phyloP scores from a whole-genome alignment of 257 asterid species.

The Oldenlandia corymbosa region DNA sequence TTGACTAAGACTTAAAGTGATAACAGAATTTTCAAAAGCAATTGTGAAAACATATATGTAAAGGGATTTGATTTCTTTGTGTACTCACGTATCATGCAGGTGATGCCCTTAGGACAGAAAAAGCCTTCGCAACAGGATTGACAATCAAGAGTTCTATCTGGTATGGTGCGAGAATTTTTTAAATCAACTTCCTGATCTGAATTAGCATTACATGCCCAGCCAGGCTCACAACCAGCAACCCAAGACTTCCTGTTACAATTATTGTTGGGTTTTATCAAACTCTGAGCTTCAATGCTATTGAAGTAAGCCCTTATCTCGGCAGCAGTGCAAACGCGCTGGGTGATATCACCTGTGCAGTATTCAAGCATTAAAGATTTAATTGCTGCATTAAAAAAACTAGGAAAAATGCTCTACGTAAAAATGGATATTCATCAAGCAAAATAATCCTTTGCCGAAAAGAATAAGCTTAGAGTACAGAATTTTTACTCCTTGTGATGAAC shows the following conservation, averaged over 20 bases:
- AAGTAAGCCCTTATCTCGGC: constrained; percentile 64
- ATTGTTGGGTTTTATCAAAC: constrained; percentile 49
- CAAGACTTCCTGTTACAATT: constrained; percentile 75
- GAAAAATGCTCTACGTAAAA: constrained; percentile 1
- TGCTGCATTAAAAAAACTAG: constrained; percentile 1
- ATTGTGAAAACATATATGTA: constrained; percentile 2
- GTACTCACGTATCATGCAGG: constrained; percentile 94
- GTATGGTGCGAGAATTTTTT: constrained; percentile 32
- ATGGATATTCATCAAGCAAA: too few relatives aligned
- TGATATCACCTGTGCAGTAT: constrained; percentile 42
- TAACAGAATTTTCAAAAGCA: neutral
- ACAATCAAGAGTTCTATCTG: constrained; percentile 59
- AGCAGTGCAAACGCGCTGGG: constrained; percentile 61
- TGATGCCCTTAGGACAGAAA: constrained; percentile 77
- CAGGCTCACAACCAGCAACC: constrained; percentile 81
- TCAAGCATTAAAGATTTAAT: constrained; percentile 11
- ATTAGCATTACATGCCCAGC: constrained; percentile 75
- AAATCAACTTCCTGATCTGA: constrained; percentile 33
- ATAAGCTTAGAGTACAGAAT: neutral
- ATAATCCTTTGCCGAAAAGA: neutral
- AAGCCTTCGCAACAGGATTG: constrained; percentile 84
- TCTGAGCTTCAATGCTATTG: constrained; percentile 27
- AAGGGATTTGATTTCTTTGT: neutral
- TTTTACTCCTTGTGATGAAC: neutral
- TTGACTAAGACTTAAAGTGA: neutral